Percentiles rank a stretch among this genome's conserved stretches.
phyloP scores from a whole-genome alignment of 306 rosid species.

The Vigna reflexopilosa region DNA sequence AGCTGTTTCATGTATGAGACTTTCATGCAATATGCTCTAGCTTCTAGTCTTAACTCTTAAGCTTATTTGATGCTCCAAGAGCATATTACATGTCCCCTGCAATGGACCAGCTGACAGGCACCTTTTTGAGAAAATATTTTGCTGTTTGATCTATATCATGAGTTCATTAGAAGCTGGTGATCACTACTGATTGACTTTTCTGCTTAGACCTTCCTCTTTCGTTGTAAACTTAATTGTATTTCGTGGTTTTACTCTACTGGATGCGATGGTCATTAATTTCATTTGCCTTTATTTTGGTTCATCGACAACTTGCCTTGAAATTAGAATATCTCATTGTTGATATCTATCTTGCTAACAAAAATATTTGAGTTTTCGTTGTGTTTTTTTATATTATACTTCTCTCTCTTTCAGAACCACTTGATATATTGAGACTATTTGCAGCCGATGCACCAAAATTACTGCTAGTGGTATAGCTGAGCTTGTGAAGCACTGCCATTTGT shows the following conservation, averaged over 20 bases:
- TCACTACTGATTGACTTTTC: constrained; percentile 18
- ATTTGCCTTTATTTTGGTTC: background rate
- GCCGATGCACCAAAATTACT: constrained; percentile 75
- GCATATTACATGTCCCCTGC: constrained; percentile 2
- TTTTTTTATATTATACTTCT: constrained; percentile 39
- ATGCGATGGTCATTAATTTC: constrained; percentile 25
- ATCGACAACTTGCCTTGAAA: background rate
- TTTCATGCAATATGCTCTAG: constrained; percentile 15
- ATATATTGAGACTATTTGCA: constrained; percentile 61
- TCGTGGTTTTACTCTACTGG: constrained; percentile 29
- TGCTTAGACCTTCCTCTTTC: constrained; percentile 35
- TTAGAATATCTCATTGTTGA: constrained; percentile 14
- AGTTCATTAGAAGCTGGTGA: constrained; percentile 12
- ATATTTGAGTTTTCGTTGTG: constrained; percentile 22
- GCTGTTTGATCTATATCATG: background rate
- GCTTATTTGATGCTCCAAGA: constrained; percentile 28
- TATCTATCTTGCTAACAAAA: constrained; percentile 27
- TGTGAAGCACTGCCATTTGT: constrained; percentile 69
- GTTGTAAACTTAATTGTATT: constrained; percentile 11
- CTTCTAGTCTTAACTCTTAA: constrained; percentile 10
- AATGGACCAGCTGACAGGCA: constrained; percentile 1
- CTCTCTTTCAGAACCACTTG: constrained; percentile 50
- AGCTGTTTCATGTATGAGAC: background rate
- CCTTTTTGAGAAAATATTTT: background rate
- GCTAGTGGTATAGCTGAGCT: constrained; percentile 73